These are phyloP conservation scores for Termitomyces sp. DNA, from an alignment of 768 basidiomycete genomes.

Conservation along the genomic window DNA sequence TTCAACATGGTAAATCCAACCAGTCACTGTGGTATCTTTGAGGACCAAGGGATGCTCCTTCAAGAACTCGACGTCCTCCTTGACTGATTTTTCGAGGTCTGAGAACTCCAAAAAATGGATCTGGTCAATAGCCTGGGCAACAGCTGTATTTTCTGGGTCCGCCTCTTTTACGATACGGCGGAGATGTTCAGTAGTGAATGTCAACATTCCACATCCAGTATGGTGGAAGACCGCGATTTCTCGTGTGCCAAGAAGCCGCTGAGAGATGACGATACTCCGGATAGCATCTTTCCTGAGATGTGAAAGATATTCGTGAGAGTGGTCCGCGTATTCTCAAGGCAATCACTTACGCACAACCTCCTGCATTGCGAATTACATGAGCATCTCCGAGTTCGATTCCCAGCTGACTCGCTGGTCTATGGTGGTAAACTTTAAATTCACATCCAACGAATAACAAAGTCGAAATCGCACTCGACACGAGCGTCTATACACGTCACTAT, in stretches of 20 bases:
- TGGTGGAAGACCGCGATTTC: constrained; percentile 70
- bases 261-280: constrained; percentile 64
- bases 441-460: not conserved
- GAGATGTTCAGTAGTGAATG: constrained; percentile 36
- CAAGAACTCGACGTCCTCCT: constrained; percentile 53
- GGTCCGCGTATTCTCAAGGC: not conserved
- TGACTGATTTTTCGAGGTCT: constrained; percentile 47
- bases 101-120: constrained; percentile 55
- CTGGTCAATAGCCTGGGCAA: constrained; percentile 27
- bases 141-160: not conserved
- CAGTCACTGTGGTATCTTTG: constrained; percentile 48
- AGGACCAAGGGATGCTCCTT: constrained; percentile 51
- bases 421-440: constrained; percentile 2
- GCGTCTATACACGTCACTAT: not conserved
- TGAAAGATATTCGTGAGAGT: not conserved
- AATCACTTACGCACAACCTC: constrained; percentile 50
- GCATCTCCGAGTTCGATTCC: constrained; percentile 65
- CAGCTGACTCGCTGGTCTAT: constrained; percentile 51
- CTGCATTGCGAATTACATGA: constrained; percentile 73
- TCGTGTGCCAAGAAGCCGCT: constrained; percentile 64
- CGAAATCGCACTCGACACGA: not conserved
- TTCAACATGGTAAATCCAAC: constrained; percentile 41
- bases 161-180: not conserved
- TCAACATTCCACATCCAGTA: constrained; percentile 70
- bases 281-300: constrained; percentile 52